A percentile compares a stretch with the other conserved stretches of the same genome.
phyloP scores from a whole-genome alignment of 805 yeast species.

The Cyberlindnera xishuangbannaensis region DNA sequence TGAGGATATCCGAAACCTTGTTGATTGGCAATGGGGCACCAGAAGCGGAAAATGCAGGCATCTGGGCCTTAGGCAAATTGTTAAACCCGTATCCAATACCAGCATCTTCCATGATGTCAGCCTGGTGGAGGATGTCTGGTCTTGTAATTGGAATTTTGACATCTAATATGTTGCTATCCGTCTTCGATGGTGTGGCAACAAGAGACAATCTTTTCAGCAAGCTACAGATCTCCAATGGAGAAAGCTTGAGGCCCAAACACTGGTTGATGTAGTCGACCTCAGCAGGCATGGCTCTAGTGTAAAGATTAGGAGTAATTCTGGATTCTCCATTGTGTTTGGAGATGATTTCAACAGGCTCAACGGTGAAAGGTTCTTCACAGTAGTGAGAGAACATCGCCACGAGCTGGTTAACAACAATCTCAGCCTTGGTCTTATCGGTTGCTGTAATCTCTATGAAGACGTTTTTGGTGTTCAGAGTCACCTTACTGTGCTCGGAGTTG shows the following conservation, averaged over 20 bases:
- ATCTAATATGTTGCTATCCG: slow-evolving; percentile 35
- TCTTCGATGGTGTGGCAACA: slow-evolving; percentile 46
- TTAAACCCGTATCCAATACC: slow-evolving; percentile 95
- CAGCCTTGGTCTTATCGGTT: slow-evolving; percentile 91
- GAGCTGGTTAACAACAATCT: slow-evolving; percentile 83
- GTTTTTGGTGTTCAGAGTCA: slow-evolving; percentile 76
- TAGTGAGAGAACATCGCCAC: slow-evolving; percentile 95
- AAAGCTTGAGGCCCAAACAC: slow-evolving; percentile 76
- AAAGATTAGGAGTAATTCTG: slow-evolving; percentile 69
- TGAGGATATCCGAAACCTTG: slow-evolving; percentile 83
- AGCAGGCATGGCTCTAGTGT: slow-evolving; percentile 63
- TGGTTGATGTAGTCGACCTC: slow-evolving; percentile 85
- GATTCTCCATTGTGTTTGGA: slow-evolving; percentile 76
- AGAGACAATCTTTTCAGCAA: slow-evolving; percentile 81
- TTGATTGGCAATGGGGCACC: slow-evolving; percentile 91
- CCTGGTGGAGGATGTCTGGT: slow-evolving; percentile 92
- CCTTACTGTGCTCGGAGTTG: slow-evolving; percentile 87
- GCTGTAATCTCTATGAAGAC: slow-evolving; percentile 94
- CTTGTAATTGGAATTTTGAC: slow-evolving; percentile 85
- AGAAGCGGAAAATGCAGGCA: slow-evolving; percentile 67
- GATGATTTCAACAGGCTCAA: slow-evolving; percentile 85
- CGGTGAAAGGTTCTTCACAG: slow-evolving; percentile 71
- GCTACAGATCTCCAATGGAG: slow-evolving; percentile 59
- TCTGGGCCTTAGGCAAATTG: slow-evolving; percentile 72
- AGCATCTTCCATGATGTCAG: slow-evolving; percentile 98